Base-by-base conservation (phyloP, 1,284 basidiomycete species). In the Filobasidium uniguttulatum region DNA sequence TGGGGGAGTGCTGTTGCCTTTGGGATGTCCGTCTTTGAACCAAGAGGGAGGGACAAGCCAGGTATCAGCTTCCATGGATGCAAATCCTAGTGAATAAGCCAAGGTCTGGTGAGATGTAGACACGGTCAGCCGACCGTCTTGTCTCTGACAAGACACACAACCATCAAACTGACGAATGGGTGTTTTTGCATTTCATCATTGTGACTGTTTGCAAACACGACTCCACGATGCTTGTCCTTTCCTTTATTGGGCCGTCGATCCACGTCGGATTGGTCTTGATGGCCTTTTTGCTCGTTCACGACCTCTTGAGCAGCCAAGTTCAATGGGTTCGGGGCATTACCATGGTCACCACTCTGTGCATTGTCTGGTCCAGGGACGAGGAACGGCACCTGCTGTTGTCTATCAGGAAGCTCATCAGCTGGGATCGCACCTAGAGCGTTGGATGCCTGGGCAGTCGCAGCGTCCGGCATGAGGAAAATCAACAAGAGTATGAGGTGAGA, bases 101-200 rank as follows among this genome's bases (percentile, higher is more conserved):
- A 60, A 56, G 9, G 45, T 49, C 61, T 62, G 31, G n/a, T n/a
- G n/a, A n/a, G n/a, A n/a, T n/a, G n/a, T n/a, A n/a, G n/a, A n/a
- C n/a, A n/a, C n/a, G 14, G 2, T 33, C 5, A 19, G 29, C 17
- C 14, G 28, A 17, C n/a, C n/a, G n/a, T n/a, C n/a, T n/a, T n/a
- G n/a, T n/a, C 35, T 19, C 9, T 19, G 17, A 9, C 17, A 12
- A 7, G 15, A 8, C 35, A 8, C 8, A n/a, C 9, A 17, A 19
- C 8, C 9, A 19, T 37, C 8, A 31, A 10, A 57, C 60, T 53
- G 28, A 63, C 61, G n/a, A 61, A 47, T 20, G 60, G 56, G 2
- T 22, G 22, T 5, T 59, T 57, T 20, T 61, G 60, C 60, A 61
- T 60, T 46, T 63, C 61, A 45, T 63, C 61, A 46, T 63, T 63